Conservation (phyloP, 805 yeast genomes). For the Hanseniaspora hatyaiensis region DNA sequence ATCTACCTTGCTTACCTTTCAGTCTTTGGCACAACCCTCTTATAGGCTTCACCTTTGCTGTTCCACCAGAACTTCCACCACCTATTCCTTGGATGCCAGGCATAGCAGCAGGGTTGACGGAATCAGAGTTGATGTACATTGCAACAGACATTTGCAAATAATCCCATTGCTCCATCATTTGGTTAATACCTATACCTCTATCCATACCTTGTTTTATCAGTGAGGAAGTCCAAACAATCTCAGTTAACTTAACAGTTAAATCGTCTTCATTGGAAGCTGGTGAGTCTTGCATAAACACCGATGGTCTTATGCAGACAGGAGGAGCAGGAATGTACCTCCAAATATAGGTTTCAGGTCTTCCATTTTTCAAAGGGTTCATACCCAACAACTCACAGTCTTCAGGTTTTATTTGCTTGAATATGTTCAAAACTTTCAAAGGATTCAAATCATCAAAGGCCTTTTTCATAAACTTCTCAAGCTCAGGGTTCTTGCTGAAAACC, state of each 20-base stretch:
- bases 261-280: slow-evolving; percentile 94
- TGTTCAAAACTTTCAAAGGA: slow-evolving; percentile 75
- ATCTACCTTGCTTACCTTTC: slow-evolving; percentile 97
- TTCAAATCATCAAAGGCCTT: slow-evolving; percentile 87
- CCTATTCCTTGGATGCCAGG: slow-evolving; percentile 52
- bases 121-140: slow-evolving; percentile 92
- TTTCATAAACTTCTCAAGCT: slow-evolving; percentile 72
- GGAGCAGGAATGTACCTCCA: slow-evolving; percentile 99
- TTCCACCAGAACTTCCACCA: slow-evolving; percentile 29
- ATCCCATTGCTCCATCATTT: slow-evolving; percentile 98
- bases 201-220: slow-evolving; percentile 89
- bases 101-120: slow-evolving; percentile 66
- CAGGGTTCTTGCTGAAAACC: slow-evolving; percentile 68
- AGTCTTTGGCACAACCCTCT: slow-evolving; percentile 94
- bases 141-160: slow-evolving; percentile 90
- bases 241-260: slow-evolving; percentile 87
- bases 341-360: slow-evolving; percentile 89
- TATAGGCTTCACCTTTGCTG: slow-evolving; percentile 51
- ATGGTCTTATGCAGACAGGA: slow-evolving; percentile 96
- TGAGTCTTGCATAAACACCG: slow-evolving; percentile 81
- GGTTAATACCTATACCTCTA: slow-evolving; percentile 84
- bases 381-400: slow-evolving; percentile 88
- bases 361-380: slow-evolving; percentile 63
- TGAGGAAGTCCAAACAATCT: slow-evolving; percentile 93
- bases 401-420: slow-evolving; percentile 77